Conservation (phyloP, 108 stramenopile species). For the Aurantiochytrium sp. region DNA sequence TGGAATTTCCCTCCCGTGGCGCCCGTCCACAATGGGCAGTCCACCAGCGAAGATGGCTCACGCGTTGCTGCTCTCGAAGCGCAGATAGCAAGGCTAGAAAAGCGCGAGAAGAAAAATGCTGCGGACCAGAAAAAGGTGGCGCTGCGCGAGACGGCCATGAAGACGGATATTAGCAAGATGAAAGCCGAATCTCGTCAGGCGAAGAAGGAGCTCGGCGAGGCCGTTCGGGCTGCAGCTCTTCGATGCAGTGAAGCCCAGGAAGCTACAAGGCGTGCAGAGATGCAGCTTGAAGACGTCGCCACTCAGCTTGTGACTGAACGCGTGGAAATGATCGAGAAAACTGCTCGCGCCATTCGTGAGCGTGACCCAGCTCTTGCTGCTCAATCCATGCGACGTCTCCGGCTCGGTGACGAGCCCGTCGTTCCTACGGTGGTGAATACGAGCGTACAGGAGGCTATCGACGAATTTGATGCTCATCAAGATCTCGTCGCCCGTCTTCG, state of each 20-base stretch:
- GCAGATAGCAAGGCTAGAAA: neutral
- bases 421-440: neutral
- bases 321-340: neutral
- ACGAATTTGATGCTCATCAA: neutral
- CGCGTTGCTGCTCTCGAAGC: neutral
- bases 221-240: neutral
- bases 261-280: neutral
- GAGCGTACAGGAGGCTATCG: neutral
- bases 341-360: neutral
- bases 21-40: neutral
- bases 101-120: neutral
- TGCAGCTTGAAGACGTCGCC: neutral
- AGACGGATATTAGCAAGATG: conserved; percentile 8
- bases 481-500: neutral
- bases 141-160: neutral
- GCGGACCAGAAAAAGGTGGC: neutral
- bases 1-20: neutral
- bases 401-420: neutral
- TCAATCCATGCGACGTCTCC: neutral
- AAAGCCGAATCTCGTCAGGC: conserved; percentile 4
- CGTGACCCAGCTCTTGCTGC: neutral
- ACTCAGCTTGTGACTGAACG: neutral
- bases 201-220: neutral
- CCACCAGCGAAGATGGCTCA: neutral
- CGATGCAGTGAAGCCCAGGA: neutral